Evolutionary conservation across 2,329 filamentous ascomycete genomes (phyloP).

Genomic region (Penicillium occitanis): DNA sequence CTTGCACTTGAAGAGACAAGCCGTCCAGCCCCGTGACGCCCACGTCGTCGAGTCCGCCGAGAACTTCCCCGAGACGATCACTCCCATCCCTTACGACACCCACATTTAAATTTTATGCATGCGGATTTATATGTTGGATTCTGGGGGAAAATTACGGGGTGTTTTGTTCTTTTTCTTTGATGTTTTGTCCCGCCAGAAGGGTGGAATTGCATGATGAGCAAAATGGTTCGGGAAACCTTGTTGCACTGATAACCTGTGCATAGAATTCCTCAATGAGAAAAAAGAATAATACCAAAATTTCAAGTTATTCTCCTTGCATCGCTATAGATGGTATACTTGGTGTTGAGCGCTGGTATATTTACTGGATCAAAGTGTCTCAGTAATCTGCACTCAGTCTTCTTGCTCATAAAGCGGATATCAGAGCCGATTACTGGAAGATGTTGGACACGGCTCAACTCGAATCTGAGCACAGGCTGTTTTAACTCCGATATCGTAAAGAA

Average conservation of each 20-base stretch:
- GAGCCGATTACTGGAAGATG: background rate
- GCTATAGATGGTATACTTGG: too few relatives aligned
- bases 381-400: too few relatives aligned
- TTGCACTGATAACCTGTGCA: slow-evolving; percentile 39
- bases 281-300: slow-evolving; percentile 34
- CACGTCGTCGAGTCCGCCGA: slow-evolving; percentile 76
- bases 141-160: slow-evolving; percentile 37
- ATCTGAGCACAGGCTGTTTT: background rate
- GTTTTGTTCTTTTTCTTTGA: slow-evolving; percentile 32
- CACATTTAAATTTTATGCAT: slow-evolving; percentile 71
- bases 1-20: slow-evolving; percentile 90
- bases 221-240: slow-evolving; percentile 41
- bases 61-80: slow-evolving; percentile 86
- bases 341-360: too few relatives aligned
- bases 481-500: background rate
- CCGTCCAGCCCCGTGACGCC: slow-evolving; percentile 74
- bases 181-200: slow-evolving; percentile 30
- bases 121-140: slow-evolving; percentile 33
- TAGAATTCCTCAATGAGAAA: slow-evolving; percentile 48
- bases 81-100: slow-evolving; percentile 94
- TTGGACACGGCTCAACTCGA: background rate
- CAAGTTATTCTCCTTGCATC: slow-evolving; percentile 22
- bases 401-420: background rate
- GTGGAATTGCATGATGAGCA: slow-evolving; percentile 41
- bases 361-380: too few relatives aligned